A percentile compares a stretch with the other conserved stretches of the same genome.
Conservation (phyloP, 495 filamentous ascomycete species). For the Lepidopterella palustris region DNA sequence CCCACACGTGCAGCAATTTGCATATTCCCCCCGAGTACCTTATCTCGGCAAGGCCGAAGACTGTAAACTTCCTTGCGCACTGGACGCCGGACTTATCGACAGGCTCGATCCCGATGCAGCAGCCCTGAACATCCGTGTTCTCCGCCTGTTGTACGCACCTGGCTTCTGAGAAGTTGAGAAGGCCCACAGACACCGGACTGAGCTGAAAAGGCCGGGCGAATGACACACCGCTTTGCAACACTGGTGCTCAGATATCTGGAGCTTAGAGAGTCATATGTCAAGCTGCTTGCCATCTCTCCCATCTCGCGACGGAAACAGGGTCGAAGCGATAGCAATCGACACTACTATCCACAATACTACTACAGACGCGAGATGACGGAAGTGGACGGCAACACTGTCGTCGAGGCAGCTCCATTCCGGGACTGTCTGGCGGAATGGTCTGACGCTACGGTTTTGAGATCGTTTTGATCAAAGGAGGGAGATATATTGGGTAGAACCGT, state of each 20-base stretch:
- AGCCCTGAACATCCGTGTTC: neutral
- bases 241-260: slow-evolving; percentile 1
- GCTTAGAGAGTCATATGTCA: slow-evolving; percentile 1
- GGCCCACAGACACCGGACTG: too few species aligned
- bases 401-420: slow-evolving; percentile 5
- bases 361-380: neutral
- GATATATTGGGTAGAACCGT: too few species aligned
- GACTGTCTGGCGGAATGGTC: slow-evolving; percentile 5
- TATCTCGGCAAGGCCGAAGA: neutral
- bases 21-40: neutral
- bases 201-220: neutral
- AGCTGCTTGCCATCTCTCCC: slow-evolving; percentile 1
- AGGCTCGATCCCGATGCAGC: neutral
- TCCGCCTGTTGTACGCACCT: slow-evolving; percentile 2
- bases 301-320: slow-evolving; percentile 1
- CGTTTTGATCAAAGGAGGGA: too few species aligned
- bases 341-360: too few species aligned
- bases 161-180: neutral
- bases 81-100: neutral
- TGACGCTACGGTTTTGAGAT: slow-evolving; percentile 1
- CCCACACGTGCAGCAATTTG: neutral
- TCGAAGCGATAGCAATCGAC: slow-evolving; percentile 1
- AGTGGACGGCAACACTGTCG: neutral
- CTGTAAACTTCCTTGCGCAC: neutral
- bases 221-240: neutral